Evolutionary conservation across 352 stramenopile genomes (phyloP), one percentile per base, ranked within the genome.

Genomic region (Phytophthora brassicae): DNA sequence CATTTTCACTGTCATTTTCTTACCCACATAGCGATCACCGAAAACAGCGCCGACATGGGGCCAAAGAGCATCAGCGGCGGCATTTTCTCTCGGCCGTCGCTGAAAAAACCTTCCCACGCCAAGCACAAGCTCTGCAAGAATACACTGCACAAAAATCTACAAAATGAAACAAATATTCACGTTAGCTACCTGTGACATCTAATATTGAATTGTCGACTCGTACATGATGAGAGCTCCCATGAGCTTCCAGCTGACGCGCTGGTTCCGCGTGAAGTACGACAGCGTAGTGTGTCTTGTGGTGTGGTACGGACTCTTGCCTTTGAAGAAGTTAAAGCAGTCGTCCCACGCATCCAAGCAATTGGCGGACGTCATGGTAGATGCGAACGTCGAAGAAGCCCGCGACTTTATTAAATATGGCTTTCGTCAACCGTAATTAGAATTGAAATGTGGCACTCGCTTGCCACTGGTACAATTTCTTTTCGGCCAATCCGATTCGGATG

Each of bases 241-340:
- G 39, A 86, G 75, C 52, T 88, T 88, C 79, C 79, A 88, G 17
- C 70, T 66, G 52, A 88, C 79, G 51, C 77, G 70, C 54, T 86
- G 72, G 24, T 77, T 79, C 28, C 72, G 70, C 6, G 63, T 72
- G 41, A 88, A 85, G 49, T 76, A 60, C 19, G 70, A 75, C 17
- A 82, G 61, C 41, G 53, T 64, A 17, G 75, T 85, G 38, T 69
- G 63, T 61, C 77, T 67, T 3, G 70, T 72, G 26, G 68, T 71
- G 56, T 88, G 78, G 51, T 85, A 79, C 58, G 72, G 74, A 55
- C 72, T 85, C 58, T 86, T 88, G 45, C 77, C 69, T 56, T 85
- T 70, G 54, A 88, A 84, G 66, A 88, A 88, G 61, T 81, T 86
- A 64, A 86, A 80, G 57, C 75, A 81, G 58, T 75, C 64, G 19